A percentile compares a stretch with the other conserved stretches of the same genome.
Evolutionary conservation across 2,329 filamentous ascomycete genomes (phyloP).

Genomic region (Grosmannia penicillata): DNA sequence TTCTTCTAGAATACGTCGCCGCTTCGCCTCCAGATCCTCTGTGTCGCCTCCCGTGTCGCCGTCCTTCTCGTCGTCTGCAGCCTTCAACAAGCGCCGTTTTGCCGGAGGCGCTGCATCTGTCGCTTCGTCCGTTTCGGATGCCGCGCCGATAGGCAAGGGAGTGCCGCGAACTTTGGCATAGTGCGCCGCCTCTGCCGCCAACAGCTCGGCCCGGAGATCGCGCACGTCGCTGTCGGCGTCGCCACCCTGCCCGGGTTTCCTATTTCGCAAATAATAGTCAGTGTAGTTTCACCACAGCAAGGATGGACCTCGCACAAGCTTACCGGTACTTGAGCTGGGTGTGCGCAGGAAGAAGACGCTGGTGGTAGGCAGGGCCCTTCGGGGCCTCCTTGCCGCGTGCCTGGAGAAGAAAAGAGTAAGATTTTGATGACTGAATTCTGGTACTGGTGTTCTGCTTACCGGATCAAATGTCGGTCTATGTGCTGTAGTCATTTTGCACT

Average conservation of each 20-base stretch:
- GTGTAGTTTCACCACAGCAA: constrained; percentile 1
- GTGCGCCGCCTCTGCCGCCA: constrained; percentile 77
- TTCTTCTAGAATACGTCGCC: constrained; percentile 75
- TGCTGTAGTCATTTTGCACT: constrained; percentile 55
- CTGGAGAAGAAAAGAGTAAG: constrained; percentile 24
- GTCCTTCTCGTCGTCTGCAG: background rate
- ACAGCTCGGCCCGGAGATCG: constrained; percentile 79
- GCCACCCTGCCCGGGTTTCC: constrained; percentile 79
- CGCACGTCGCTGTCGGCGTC: constrained; percentile 45
- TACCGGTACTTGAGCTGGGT: constrained; percentile 81
- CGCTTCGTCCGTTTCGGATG: constrained; percentile 5
- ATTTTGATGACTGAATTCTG: background rate
- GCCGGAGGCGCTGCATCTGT: constrained; percentile 10
- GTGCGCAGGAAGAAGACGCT: constrained; percentile 85
- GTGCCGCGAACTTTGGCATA: constrained; percentile 70
- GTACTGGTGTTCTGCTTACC: constrained; percentile 29
- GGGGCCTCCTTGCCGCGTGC: constrained; percentile 90
- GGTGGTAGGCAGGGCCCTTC: constrained; percentile 87
- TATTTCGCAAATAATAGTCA: constrained; percentile 15
- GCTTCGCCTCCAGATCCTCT: constrained; percentile 66
- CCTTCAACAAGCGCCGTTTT: constrained; percentile 8
- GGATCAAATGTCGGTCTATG: constrained; percentile 93
- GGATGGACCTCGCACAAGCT: background rate
- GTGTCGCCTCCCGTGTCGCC: constrained; percentile 26
- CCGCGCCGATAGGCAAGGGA: constrained; percentile 16